Evolutionary conservation across 2,329 filamentous ascomycete species (phyloP), one percentile per base, ranked within the genome.

Genomic region (Leptographium lundbergii): DNA sequence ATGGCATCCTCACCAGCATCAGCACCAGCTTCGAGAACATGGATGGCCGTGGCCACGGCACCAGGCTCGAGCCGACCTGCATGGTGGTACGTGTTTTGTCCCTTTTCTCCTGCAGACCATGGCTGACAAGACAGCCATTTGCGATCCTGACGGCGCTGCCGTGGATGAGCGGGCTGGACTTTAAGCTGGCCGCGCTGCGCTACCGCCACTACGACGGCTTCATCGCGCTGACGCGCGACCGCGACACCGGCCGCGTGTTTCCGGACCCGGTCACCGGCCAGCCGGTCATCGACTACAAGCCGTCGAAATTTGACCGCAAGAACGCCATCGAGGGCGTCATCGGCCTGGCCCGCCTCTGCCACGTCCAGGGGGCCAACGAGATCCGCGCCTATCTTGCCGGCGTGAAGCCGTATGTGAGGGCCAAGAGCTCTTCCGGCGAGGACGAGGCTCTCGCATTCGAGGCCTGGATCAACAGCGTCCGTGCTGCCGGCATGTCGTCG

Each of bases 11-110:
- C 60, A 96, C 91, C 0, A 81, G 83, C 4, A 85, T 91, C 22
- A 86, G 89, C 63, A 82, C 79, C 51, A 84, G 88, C 58, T 89
- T 91, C 65, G 88, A 95, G 63, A 87, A 96, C 65, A 77, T 91
- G 0, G 90, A 96, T 69, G 81, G 82, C 6, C 77, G 84, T 50
- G 89, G 90, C 60, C 89, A 96, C 66, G 92, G 92, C 47, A 78
- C 80, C 55, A 95, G 95, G 70, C 75, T 96, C 32, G 91, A 96
- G 75, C 77, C 84, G 11, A 82, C 82, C 1, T 81, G 81, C 66
- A 91, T 94, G 87, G 64, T 84, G 59, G 78, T 81, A 67, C 66
- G 77, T 61, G 0, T 27, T 24, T 24, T 29, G 10, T 17, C 9
- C 4, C 17, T 13, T 10, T 27, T 27, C 29, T 25, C 3, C 47